These are phyloP conservation scores for Pseudogymnoascus destructans DNA, from an alignment of 2,329 filamentous ascomycete species.

Conservation along the genomic window DNA sequence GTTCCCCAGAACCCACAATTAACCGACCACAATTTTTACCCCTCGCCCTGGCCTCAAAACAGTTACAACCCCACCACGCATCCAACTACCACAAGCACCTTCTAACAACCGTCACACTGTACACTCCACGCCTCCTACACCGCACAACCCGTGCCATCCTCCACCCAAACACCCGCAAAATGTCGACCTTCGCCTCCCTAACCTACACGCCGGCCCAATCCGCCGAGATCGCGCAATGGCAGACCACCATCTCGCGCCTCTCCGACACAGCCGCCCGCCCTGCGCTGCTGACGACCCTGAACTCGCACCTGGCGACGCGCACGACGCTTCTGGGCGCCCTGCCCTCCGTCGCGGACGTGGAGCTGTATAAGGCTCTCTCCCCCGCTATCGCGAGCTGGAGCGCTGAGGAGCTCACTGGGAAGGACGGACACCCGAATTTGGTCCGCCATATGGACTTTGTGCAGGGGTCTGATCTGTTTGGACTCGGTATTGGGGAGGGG, in stretches of 20 bases:
- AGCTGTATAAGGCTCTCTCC: conserved; percentile 66
- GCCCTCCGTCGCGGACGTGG: conserved; percentile 76
- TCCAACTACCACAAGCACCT: background rate
- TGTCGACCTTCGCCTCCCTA: conserved; percentile 52
- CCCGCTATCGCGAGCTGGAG: conserved; percentile 69
- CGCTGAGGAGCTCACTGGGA: conserved; percentile 75
- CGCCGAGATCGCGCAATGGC: conserved; percentile 81
- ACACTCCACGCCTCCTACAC: conserved; percentile 19
- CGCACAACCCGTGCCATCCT: conserved; percentile 23
- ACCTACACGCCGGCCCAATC: conserved; percentile 69
- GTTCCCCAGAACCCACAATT: background rate
- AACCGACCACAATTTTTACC: conserved; percentile 4
- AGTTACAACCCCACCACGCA: background rate
- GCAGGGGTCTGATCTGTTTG: conserved; percentile 71
- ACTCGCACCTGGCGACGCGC: conserved; percentile 74
- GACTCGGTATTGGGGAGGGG: conserved; percentile 51
- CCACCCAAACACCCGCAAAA: conserved; percentile 39
- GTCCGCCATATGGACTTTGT: conserved; percentile 89
- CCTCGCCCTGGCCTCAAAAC: conserved; percentile 9
- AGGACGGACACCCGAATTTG: conserved; percentile 80
- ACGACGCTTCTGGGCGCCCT: conserved; percentile 84
- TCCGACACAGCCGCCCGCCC: conserved; percentile 45
- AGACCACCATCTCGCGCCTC: conserved; percentile 62
- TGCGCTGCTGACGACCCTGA: conserved; percentile 64
- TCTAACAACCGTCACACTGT: conserved; percentile 22